A percentile compares a stretch with the other conserved stretches of the same genome.
Conservation (phyloP, 192 early-diverging fungal species). For the Entomortierella chlamydospora region DNA sequence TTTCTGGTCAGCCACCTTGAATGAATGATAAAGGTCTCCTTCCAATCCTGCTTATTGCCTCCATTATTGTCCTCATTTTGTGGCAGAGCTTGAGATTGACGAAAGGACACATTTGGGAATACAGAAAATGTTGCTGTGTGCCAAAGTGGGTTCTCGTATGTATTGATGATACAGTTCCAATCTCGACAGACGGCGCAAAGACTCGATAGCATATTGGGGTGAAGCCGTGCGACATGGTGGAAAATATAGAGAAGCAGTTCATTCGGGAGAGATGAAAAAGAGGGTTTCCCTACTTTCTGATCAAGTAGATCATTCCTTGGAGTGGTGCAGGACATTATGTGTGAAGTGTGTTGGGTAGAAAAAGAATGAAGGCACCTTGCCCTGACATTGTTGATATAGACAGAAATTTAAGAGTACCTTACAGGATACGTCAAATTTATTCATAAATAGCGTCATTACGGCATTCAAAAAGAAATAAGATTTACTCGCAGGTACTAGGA, state of each 20-base stretch:
- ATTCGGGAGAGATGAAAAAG: constrained; percentile 14
- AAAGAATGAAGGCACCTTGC: no score
- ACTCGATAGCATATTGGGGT: neutral
- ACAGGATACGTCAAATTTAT: no score
- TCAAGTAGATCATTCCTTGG: no score
- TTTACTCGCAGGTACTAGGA: constrained; percentile 44
- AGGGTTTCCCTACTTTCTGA: neutral
- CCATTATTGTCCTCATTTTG: neutral
- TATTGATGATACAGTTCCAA: neutral
- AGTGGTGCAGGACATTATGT: no score
- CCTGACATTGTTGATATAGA: no score
- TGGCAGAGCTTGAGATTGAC: neutral
- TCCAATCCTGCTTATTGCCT: constrained; percentile 7
- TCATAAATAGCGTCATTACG: neutral
- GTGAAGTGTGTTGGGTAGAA: no score
- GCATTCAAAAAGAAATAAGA: neutral
- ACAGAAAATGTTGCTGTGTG: constrained; percentile 1
- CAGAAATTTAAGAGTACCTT: no score
- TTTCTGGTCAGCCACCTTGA: constrained; percentile 1
- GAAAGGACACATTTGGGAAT: constrained; percentile 3
- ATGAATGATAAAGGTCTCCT: constrained; percentile 8
- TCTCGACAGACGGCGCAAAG: constrained; percentile 6
- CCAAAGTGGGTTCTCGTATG: constrained; percentile 22
- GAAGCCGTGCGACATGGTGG: neutral
- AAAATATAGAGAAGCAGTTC: constrained; percentile 34